Percentiles rank a stretch among this genome's conserved stretches.
Conservation (phyloP, 305 asterid genomes). For the Fraxinus sp. region DNA sequence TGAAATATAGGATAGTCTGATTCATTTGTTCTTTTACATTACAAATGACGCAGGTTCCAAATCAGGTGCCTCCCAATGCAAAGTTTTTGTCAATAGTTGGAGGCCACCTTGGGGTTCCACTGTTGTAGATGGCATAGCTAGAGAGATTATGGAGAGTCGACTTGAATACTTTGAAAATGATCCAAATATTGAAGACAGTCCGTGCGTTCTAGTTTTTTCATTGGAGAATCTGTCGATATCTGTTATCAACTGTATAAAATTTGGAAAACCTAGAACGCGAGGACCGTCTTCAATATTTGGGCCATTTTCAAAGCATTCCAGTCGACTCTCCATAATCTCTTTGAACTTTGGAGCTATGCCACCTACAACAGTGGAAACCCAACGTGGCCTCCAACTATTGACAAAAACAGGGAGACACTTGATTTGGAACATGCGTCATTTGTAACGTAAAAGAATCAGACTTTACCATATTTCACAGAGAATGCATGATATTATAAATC, state of each 20-base stretch:
- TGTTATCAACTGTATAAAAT: conserved; percentile 65
- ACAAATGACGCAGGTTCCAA: conserved; percentile 33
- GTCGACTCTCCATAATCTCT: conserved; percentile 56
- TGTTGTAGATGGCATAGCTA: conserved; percentile 72
- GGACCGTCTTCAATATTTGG: conserved; percentile 41
- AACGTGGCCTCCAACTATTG: conserved; percentile 79
- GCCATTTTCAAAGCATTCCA: conserved; percentile 52
- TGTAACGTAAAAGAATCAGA: too few species aligned
- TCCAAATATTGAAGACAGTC: conserved; percentile 40
- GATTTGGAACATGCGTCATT: conserved; percentile 40
- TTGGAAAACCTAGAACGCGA: conserved; percentile 69
- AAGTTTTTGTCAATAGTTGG: conserved; percentile 59
- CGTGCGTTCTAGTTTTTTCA: conserved; percentile 46
- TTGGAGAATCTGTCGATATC: too few species aligned
- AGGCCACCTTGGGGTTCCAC: conserved; percentile 77
- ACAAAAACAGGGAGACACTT: conserved; percentile 24
- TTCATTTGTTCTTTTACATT: neutral
- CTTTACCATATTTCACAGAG: too few species aligned
- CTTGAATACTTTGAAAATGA: conserved; percentile 51
- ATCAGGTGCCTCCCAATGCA: conserved; percentile 38
- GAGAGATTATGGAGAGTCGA: conserved; percentile 58
- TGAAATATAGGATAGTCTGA: neutral
- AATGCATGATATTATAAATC: conserved; percentile 20
- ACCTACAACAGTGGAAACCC: conserved; percentile 67
- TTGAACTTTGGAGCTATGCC: conserved; percentile 80